These are phyloP conservation scores for Carallia pectinifolia DNA, from an alignment of 345 rosid species.

Conservation along the genomic window DNA sequence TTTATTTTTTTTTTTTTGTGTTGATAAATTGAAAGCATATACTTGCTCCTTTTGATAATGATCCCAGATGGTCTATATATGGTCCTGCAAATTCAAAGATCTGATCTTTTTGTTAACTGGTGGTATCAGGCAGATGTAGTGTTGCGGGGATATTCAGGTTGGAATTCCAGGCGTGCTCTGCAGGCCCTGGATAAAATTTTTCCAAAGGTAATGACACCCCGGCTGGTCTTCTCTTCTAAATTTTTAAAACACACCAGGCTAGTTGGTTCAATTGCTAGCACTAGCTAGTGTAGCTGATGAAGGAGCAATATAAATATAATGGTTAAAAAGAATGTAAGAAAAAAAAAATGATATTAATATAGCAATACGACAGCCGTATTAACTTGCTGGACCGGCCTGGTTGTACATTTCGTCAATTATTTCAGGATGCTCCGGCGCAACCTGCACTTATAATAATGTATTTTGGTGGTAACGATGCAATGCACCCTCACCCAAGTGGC, in stretches of 20 bases:
- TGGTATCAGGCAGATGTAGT: slow-evolving; percentile 22
- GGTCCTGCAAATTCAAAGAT: not conserved
- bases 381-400: no score
- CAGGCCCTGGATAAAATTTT: slow-evolving; percentile 24
- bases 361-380: not conserved
- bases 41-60: no score
- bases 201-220: slow-evolving; percentile 18
- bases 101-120: not conserved
- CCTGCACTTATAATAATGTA: slow-evolving; percentile 23
- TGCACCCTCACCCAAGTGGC: slow-evolving; percentile 21
- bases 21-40: no score
- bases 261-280: no score
- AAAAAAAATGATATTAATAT: no score
- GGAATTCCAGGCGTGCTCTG: slow-evolving; percentile 28
- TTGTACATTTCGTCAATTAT: not conserved
- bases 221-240: no score
- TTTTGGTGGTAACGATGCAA: slow-evolving; percentile 27
- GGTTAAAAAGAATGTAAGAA: no score
- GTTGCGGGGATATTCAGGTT: slow-evolving; percentile 28
- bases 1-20: no score
- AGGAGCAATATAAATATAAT: no score
- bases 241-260: no score
- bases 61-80: no score
- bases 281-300: no score
- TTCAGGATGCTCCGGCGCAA: slow-evolving; percentile 23